Percentiles rank a stretch among this genome's conserved stretches.
Evolutionary conservation across 108 stramenopile genomes (phyloP).

Genomic region (Phaeodactylum tricornutum): DNA sequence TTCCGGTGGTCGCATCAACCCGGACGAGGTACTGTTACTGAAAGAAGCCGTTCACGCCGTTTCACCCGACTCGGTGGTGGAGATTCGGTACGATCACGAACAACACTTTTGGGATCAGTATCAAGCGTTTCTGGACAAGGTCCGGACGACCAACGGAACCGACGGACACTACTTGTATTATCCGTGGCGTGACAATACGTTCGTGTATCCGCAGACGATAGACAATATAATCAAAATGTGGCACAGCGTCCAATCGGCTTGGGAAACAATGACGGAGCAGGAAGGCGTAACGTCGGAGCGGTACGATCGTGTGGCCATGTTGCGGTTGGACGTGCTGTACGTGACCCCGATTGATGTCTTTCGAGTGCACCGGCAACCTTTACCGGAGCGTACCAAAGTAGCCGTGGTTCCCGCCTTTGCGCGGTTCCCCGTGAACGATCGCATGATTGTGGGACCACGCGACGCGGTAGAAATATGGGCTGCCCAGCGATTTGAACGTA

Average conservation of each 20-base stretch:
- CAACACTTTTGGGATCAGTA: slow-evolving; percentile 16
- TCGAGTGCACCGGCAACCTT: background rate
- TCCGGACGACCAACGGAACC: slow-evolving; percentile 11
- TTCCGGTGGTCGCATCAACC: slow-evolving; percentile 29
- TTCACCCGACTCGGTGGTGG: slow-evolving; percentile 4
- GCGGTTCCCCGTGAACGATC: slow-evolving; percentile 24
- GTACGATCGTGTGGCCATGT: slow-evolving; percentile 39
- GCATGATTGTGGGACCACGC: slow-evolving; percentile 38
- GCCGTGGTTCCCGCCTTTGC: slow-evolving; percentile 18
- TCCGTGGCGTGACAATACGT: slow-evolving; percentile 20
- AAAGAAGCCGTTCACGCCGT: slow-evolving; percentile 16
- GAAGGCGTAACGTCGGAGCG: background rate
- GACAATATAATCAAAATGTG: slow-evolving; percentile 23
- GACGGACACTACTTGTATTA: slow-evolving; percentile 22
- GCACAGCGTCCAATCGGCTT: slow-evolving; percentile 25
- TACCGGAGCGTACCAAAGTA: background rate
- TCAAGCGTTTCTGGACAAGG: slow-evolving; percentile 10
- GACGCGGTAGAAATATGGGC: slow-evolving; percentile 35
- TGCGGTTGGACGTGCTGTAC: slow-evolving; percentile 34
- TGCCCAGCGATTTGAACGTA: slow-evolving; percentile 24
- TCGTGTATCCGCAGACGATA: slow-evolving; percentile 2
- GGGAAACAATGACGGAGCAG: slow-evolving; percentile 3
- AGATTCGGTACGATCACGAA: slow-evolving; percentile 22
- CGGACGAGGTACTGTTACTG: slow-evolving; percentile 27
- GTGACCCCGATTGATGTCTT: slow-evolving; percentile 35